Base-by-base conservation (phyloP, 768 basidiomycete species). In the Suillus americanus region DNA sequence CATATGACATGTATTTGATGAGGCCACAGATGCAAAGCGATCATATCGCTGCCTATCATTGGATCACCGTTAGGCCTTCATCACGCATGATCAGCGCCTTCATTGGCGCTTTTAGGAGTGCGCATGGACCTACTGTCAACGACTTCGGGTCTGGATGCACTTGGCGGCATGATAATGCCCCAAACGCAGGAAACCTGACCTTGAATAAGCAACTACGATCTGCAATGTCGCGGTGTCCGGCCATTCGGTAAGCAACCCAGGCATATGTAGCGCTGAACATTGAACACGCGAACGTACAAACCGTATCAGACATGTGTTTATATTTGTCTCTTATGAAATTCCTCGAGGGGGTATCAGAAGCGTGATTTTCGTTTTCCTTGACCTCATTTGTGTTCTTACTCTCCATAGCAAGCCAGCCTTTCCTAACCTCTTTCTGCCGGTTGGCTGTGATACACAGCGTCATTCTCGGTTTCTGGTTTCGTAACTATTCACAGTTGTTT, bases 341-440 rank as follows among this genome's bases (percentile, higher is more conserved):
- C 51, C 25, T 53, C 16, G 4, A 51, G 16, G 16, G 16, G 50
- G 8, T 5, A 51, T 53, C 18, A 50, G 25, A 50, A 50, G 30
- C 18, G 5, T 20, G 28, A 53, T 51, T 9, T 18, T 53, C 51
- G 50, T 45, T 35, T 13, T n/a, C 23, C 41, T 23, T 16, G 16
- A 65, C 43, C 18, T 30, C 25, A 57, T 48, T 38, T 54, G 1
- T 28, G 30, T n/a, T 45, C 59, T 81, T 82, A 51, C 77, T 76
- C 57, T 84, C 82, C 23, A 74, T 79, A 46, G n/a, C 45, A 3
- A 61, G 78, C 79, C 18, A 89, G 62, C 64, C 87, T 78, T 28
- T 53, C 18, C 2, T 20, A 9, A 12, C 30, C 18, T 89, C 90
- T 67, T 89, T 88, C 70, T 85, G 72, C 92, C 92, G 94, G 73